Conservation (phyloP, 2,329 filamentous ascomycete genomes). For the Fusarium napiforme region DNA sequence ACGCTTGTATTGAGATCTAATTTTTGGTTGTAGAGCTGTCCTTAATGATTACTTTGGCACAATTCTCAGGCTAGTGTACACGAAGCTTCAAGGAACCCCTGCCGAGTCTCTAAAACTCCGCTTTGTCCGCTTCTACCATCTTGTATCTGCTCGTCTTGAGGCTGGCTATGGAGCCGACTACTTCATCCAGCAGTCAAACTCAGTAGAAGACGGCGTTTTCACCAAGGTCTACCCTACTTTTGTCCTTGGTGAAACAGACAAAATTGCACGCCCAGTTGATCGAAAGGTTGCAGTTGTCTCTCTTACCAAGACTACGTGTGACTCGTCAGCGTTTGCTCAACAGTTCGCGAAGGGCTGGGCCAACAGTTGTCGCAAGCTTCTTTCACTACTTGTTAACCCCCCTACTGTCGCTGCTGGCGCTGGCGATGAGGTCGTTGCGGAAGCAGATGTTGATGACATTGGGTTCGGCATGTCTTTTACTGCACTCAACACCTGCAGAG, state of each 20-base stretch:
- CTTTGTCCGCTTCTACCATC: constrained; percentile 94
- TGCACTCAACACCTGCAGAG: constrained; percentile 88
- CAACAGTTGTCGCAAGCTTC: constrained; percentile 87
- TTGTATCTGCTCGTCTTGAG: constrained; percentile 81
- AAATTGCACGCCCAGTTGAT: constrained; percentile 86
- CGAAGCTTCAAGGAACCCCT: constrained; percentile 73
- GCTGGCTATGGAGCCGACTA: constrained; percentile 91
- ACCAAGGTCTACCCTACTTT: constrained; percentile 86
- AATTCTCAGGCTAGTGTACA: constrained; percentile 85
- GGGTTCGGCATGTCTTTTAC: constrained; percentile 96
- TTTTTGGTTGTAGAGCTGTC: constrained; percentile 57
- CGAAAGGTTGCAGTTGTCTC: constrained; percentile 94
- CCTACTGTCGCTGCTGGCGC: constrained; percentile 72
- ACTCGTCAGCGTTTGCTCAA: constrained; percentile 84
- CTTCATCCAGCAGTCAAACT: constrained; percentile 86
- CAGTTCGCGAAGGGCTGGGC: constrained; percentile 91
- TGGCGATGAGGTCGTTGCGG: constrained; percentile 81
- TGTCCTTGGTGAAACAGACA: constrained; percentile 88
- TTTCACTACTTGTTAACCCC: constrained; percentile 90
- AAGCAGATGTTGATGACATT: constrained; percentile 93
- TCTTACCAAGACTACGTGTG: constrained; percentile 89
- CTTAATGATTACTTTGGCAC: constrained; percentile 82
- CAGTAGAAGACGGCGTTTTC: constrained; percentile 83
- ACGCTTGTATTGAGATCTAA: constrained; percentile 36
- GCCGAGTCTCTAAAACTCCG: constrained; percentile 85